Evolutionary conservation across 2,329 filamentous ascomycete genomes (phyloP).

Genomic region (Penicillium sp.): DNA sequence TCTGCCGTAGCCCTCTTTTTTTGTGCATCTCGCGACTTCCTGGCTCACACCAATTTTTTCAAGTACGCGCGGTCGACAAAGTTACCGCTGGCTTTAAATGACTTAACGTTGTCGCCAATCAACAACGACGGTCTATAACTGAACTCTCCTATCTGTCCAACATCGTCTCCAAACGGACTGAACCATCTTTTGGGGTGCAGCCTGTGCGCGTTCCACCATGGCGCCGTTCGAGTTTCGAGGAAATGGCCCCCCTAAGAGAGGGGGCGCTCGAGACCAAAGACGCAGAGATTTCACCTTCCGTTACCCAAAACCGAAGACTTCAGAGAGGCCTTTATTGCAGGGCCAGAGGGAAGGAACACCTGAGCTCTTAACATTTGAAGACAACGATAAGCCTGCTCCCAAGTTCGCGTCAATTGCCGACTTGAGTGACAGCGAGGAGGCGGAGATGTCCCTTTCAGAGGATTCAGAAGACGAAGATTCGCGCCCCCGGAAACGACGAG

Average conservation of each 20-base stretch:
- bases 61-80: background rate
- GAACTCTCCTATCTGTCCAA: too few species aligned
- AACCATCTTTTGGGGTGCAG: background rate
- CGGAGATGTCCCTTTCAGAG: conserved; percentile 45
- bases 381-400: conserved; percentile 26
- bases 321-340: conserved; percentile 39
- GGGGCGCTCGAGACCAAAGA: background rate
- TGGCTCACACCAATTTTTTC: background rate
- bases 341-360: conserved; percentile 36
- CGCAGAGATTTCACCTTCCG: conserved; percentile 40
- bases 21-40: background rate
- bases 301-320: conserved; percentile 31
- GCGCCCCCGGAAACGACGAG: conserved; percentile 41
- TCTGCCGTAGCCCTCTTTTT: conserved; percentile 12
- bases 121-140: too few species aligned
- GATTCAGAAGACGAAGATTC: conserved; percentile 34
- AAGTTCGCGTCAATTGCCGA: conserved; percentile 40
- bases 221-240: conserved; percentile 20
- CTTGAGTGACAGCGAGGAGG: conserved; percentile 47
- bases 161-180: background rate
- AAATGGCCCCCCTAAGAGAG: conserved; percentile 1
- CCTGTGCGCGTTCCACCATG: background rate
- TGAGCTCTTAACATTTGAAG: conserved; percentile 29
- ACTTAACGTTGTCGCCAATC: too few species aligned
- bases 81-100: too few species aligned